Evolutionary conservation across 768 basidiomycete species (phyloP).

Genomic region (Baorangia bicolor): DNA sequence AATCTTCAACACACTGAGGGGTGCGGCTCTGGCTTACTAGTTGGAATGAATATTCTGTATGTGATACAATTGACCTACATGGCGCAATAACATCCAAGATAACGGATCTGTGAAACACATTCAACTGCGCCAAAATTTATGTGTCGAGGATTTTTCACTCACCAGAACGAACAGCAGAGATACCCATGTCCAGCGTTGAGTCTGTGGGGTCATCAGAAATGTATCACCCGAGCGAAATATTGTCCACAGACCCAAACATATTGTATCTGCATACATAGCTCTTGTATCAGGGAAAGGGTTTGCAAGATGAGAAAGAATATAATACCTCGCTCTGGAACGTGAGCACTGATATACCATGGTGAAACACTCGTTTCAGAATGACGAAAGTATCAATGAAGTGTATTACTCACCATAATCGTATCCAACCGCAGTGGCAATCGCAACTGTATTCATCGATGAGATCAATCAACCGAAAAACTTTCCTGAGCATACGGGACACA

Average conservation of each 20-base stretch:
- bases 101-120: constrained; percentile 7
- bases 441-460: not conserved
- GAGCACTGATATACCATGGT: not conserved
- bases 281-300: not conserved
- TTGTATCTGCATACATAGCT: not conserved
- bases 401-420: constrained; percentile 12
- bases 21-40: not conserved
- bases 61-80: not conserved
- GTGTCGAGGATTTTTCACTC: too few species aligned
- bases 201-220: constrained; percentile 3
- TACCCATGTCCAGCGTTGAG: constrained; percentile 8
- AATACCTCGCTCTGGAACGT: constrained; percentile 9
- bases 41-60: too few species aligned
- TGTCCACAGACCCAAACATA: constrained; percentile 12
- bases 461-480: not conserved
- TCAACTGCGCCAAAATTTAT: too few species aligned
- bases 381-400: not conserved
- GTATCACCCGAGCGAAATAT: not conserved
- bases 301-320: not conserved
- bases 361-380: not conserved
- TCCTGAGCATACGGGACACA: not conserved
- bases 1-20: not conserved
- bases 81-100: constrained; percentile 9
- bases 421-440: not conserved
- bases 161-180: constrained; percentile 6